Evolutionary conservation across 208 protist species (phyloP), one percentile per base, ranked within the genome.

Genomic region (Balamuthia mandrillaris): DNA sequence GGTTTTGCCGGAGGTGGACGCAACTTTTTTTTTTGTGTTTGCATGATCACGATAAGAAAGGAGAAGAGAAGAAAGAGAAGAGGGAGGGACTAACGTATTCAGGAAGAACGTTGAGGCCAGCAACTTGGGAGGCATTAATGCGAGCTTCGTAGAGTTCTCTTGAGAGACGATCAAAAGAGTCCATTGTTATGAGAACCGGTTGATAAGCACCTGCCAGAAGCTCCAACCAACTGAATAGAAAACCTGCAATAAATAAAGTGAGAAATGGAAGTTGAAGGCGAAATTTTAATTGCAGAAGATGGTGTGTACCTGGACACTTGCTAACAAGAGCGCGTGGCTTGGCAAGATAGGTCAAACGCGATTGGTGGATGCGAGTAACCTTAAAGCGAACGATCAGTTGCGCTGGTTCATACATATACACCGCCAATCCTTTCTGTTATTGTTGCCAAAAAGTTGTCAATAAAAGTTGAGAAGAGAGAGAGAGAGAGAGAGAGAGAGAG

Each of bases 211-310:
- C 35, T 2, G 87, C 47, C 18, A 81, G 77, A 31, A 85, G 44
- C 16, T 84, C 65, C 27, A 94, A 88, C 9, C 91, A 91, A 24
- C 94, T 95, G 60, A 96, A 92, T 70, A 95, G 88, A 87, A 96
- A 97, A 0, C 35, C 72, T 0, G 72, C n/a, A n/a, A n/a, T n/a
- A n/a, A n/a, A n/a, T n/a, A n/a, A n/a, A n/a, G n/a, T n/a, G n/a
- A n/a, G n/a, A n/a, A n/a, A n/a, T n/a, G 72, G 12, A 81, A 81
- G 35, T 63, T 81, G 65, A 42, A 74, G 16, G 41, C 65, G 39
- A 74, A 74, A 12, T 35, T 42, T 42, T 74, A 63, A 7, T 24
- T 6, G 56, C n/a, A 39, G 7, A 47, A 2, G 12, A 9, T 35
- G 3, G 16, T 51, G 14, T 56, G 18, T 56, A 56, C 77, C 77